Percentiles rank a stretch among this genome's conserved stretches.
Evolutionary conservation across 441 rosid genomes (phyloP).

Genomic region (Raphanus hybrid): DNA sequence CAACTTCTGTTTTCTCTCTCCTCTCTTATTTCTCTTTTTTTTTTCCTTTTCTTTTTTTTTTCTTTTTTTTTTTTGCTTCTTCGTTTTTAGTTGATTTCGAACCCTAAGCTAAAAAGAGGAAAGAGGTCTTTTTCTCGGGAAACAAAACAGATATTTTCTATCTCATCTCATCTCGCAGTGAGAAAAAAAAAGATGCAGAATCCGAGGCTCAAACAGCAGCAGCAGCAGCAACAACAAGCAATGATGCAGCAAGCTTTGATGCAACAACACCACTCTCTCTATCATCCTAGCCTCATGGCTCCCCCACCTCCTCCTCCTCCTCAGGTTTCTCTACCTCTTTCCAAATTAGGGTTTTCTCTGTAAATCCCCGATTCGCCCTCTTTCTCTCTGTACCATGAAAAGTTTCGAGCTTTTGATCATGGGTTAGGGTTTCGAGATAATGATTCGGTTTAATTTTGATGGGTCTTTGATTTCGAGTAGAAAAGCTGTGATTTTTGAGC

Average conservation of each 20-base stretch:
- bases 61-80: neutral
- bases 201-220: constrained; percentile 63
- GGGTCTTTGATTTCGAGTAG: neutral
- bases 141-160: constrained; percentile 27
- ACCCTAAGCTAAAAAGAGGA: constrained; percentile 33
- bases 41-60: too few species aligned
- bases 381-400: neutral
- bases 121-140: constrained; percentile 17
- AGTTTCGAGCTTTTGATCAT: constrained; percentile 21
- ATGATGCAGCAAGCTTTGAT: constrained; percentile 57
- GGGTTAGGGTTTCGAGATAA: constrained; percentile 7
- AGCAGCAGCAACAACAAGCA: constrained; percentile 37
- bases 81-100: constrained; percentile 35
- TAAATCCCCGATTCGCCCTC: neutral
- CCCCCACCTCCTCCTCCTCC: constrained; percentile 46
- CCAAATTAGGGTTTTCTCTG: neutral
- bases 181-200: constrained; percentile 69
- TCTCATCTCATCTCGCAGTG: constrained; percentile 17
- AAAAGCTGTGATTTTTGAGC: neutral
- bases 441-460: neutral
- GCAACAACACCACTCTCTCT: constrained; percentile 72
- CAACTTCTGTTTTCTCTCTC: constrained; percentile 26
- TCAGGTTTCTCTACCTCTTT: constrained; percentile 41
- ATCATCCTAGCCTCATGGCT: constrained; percentile 55
- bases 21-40: constrained; percentile 5